Evolutionary conservation across 2,329 filamentous ascomycete genomes (phyloP).

Genomic region (Ophiocordyceps camponoti-leonardi): DNA sequence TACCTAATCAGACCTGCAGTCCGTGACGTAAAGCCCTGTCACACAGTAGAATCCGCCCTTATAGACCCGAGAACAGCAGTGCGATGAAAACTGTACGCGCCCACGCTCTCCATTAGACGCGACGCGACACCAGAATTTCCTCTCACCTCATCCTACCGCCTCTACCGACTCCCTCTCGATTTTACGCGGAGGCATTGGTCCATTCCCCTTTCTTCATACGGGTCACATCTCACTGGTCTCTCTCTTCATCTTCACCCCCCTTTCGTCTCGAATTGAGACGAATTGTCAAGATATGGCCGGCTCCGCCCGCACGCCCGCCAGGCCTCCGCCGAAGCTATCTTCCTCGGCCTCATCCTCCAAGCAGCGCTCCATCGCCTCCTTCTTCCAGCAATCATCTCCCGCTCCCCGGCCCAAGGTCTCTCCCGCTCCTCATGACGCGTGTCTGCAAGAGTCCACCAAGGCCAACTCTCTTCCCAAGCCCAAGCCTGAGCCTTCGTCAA

Average conservation of each 20-base stretch:
- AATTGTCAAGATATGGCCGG: slow-evolving; percentile 4
- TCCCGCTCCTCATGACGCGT: slow-evolving; percentile 14
- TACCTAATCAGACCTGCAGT: too few species aligned
- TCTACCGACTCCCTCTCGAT: neutral
- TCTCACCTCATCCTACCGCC: neutral
- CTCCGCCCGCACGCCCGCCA: slow-evolving; percentile 17
- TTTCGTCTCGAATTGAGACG: neutral
- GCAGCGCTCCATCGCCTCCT: slow-evolving; percentile 25
- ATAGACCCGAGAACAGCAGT: neutral
- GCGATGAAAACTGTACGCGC: neutral
- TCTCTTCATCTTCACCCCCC: neutral
- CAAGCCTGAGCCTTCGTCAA: slow-evolving; percentile 26
- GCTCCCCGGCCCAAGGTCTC: slow-evolving; percentile 15
- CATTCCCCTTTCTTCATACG: neutral
- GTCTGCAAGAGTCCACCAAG: slow-evolving; percentile 23
- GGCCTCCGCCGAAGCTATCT: slow-evolving; percentile 10
- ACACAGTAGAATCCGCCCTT: neutral
- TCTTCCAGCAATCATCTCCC: slow-evolving; percentile 25
- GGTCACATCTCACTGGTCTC: neutral
- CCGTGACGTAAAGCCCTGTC: too few species aligned
- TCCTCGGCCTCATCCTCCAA: slow-evolving; percentile 16
- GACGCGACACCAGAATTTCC: neutral
- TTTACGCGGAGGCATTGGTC: neutral
- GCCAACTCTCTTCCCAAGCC: slow-evolving; percentile 19
- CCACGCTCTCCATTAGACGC: neutral